Conservation (phyloP, 805 yeast species). For the Spathaspora arborariae region DNA sequence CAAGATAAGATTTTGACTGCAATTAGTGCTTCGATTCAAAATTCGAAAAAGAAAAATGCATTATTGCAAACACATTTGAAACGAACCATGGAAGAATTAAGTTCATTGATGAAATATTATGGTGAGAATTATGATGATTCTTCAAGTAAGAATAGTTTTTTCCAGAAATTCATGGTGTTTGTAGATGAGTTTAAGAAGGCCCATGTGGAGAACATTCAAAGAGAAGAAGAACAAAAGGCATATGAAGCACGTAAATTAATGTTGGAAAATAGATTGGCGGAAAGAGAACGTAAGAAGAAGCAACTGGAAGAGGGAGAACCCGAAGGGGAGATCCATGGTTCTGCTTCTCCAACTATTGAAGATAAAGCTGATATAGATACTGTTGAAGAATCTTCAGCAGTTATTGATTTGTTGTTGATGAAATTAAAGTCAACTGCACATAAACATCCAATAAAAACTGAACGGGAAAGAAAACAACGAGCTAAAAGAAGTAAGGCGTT, state of each 20-base stretch:
- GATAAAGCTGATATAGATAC: slow-evolving; percentile 10
- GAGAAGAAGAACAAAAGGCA: slow-evolving; percentile 72
- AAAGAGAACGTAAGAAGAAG: slow-evolving; percentile 13
- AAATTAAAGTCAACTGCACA: slow-evolving; percentile 27
- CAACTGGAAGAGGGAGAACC: slow-evolving; percentile 12
- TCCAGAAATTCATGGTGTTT: slow-evolving; percentile 76
- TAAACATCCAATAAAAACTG: slow-evolving; percentile 14
- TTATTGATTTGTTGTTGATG: slow-evolving; percentile 29
- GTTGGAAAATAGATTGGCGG: slow-evolving; percentile 23
- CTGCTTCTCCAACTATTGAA: slow-evolving; percentile 5
- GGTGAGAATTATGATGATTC: slow-evolving; percentile 86
- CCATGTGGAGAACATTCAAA: slow-evolving; percentile 67
- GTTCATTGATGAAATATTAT: slow-evolving; percentile 70
- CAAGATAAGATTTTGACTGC: slow-evolving; percentile 63
- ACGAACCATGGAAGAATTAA: slow-evolving; percentile 61
- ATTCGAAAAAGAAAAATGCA: slow-evolving; percentile 68
- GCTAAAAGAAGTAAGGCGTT: slow-evolving; percentile 29
- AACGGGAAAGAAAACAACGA: slow-evolving; percentile 15
- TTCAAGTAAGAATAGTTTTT: slow-evolving; percentile 63
- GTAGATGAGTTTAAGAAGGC: slow-evolving; percentile 77
- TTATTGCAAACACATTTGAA: slow-evolving; percentile 61
- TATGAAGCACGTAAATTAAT: slow-evolving; percentile 34
- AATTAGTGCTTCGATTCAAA: slow-evolving; percentile 64
- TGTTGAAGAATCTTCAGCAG: slow-evolving; percentile 19
- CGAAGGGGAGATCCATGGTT: slow-evolving; percentile 14